These are phyloP conservation scores for Tetrahymena borealis DNA, from an alignment of 73 alveolate species.

Conservation along the genomic window DNA sequence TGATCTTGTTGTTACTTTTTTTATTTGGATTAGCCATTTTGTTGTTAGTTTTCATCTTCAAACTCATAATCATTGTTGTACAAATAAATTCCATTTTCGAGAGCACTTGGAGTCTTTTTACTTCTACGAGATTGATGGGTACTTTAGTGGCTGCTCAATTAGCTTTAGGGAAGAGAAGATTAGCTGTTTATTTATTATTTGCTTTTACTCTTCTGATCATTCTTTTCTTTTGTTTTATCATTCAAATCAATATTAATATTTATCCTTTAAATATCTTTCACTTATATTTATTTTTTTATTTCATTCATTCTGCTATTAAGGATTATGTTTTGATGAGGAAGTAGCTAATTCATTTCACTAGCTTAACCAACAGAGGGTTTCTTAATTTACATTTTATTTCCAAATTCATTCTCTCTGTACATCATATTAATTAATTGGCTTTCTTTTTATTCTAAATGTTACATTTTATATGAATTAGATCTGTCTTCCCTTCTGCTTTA, in stretches of 20 bases:
- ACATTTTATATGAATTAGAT: not conserved
- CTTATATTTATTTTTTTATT: not conserved
- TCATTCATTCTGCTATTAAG: not conserved
- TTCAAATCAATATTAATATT: not conserved
- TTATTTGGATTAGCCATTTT: not conserved
- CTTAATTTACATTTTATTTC: not conserved
- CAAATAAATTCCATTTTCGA: not conserved
- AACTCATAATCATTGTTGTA: not conserved
- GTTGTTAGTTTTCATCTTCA: not conserved
- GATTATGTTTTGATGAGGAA: not conserved
- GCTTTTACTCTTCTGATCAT: too few species aligned
- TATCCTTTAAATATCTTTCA: not conserved
- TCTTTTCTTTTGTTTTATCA: not conserved
- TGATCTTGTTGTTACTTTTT: not conserved
- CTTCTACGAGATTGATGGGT: not conserved
- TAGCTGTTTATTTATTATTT: not conserved
- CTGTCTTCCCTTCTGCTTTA: not conserved
- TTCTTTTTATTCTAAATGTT: not conserved
- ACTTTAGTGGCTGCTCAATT: not conserved
- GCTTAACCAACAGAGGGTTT: not conserved
- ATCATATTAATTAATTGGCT: not conserved
- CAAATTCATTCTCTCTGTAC: not conserved
- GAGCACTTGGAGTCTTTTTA: not conserved
- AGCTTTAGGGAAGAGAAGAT: not conserved
- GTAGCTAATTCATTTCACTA: not conserved